Evolutionary conservation across 768 basidiomycete species (phyloP).

Genomic region (Antrodiella citrinella): DNA sequence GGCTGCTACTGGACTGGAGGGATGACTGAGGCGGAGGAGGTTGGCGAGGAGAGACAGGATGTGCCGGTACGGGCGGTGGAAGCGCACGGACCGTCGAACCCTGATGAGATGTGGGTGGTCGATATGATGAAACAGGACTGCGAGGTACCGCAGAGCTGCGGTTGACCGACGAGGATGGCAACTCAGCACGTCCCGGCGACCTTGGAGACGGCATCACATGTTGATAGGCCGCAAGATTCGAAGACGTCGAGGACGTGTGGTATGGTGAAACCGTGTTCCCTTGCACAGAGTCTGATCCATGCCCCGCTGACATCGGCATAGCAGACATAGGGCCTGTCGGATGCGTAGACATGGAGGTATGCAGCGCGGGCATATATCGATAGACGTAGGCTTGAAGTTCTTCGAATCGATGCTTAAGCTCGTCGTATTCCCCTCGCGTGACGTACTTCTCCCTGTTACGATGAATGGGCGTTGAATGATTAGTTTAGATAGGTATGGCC

Average conservation of each 20-base stretch:
- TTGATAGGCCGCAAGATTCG: conserved; percentile 5
- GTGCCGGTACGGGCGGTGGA: conserved; percentile 1
- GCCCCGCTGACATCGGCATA: conserved; percentile 15
- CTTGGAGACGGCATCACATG: conserved; percentile 10
- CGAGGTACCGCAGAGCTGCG: background rate
- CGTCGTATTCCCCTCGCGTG: conserved; percentile 68
- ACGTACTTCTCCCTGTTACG: conserved; percentile 73
- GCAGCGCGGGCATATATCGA: conserved; percentile 24
- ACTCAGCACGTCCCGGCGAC: conserved; percentile 14
- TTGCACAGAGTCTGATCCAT: conserved; percentile 15
- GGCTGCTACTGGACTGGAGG: background rate
- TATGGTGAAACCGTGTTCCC: conserved; percentile 18
- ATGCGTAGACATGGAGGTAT: conserved; percentile 13
- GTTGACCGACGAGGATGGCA: conserved; percentile 2
- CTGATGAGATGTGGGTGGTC: background rate
- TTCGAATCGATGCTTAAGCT: conserved; percentile 58
- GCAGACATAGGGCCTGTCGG: conserved; percentile 13
- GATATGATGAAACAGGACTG: background rate
- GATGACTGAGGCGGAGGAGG: background rate
- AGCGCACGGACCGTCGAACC: background rate
- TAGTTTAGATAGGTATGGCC: conserved; percentile 1
- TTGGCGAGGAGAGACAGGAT: background rate
- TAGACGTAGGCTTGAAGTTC: conserved; percentile 50
- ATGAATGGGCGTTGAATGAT: background rate
- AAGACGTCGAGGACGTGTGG: conserved; percentile 7